These are phyloP conservation scores for Sistotremastrum suecicum DNA, from an alignment of 768 basidiomycete species.

Conservation along the genomic window DNA sequence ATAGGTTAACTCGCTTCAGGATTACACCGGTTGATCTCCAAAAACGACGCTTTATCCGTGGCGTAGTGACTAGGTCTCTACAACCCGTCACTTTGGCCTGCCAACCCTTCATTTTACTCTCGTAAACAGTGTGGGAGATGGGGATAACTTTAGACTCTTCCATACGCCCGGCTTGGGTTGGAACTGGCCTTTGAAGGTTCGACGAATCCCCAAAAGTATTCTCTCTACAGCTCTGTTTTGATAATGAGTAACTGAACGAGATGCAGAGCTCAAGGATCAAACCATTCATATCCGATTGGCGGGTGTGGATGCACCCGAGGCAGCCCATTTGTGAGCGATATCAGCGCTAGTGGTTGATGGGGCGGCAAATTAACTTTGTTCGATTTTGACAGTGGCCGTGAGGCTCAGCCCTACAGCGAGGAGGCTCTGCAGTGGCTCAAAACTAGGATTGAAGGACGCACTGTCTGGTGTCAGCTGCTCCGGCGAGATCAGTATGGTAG, in stretches of 20 bases:
- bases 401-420: slow-evolving; percentile 56
- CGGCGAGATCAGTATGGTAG: slow-evolving; percentile 75
- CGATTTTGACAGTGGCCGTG: slow-evolving; percentile 52
- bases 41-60: slow-evolving; percentile 56
- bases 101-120: slow-evolving; percentile 2
- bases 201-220: slow-evolving; percentile 34
- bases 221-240: not conserved
- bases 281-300: slow-evolving; percentile 83
- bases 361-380: not conserved
- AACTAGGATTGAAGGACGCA: slow-evolving; percentile 36
- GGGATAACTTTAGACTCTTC: slow-evolving; percentile 78
- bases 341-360: not conserved
- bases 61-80: slow-evolving; percentile 61
- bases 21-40: slow-evolving; percentile 49
- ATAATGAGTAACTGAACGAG: not conserved
- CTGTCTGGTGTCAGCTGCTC: slow-evolving; percentile 57
- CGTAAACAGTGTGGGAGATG: slow-evolving; percentile 57
- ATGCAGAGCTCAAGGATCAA: slow-evolving; percentile 55
- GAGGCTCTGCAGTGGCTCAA: slow-evolving; percentile 70
- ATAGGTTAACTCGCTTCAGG: slow-evolving; percentile 15
- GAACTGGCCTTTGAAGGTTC: slow-evolving; percentile 57
- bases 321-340: slow-evolving; percentile 11
- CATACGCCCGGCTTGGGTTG: slow-evolving; percentile 75
- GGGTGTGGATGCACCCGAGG: slow-evolving; percentile 90
- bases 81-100: not conserved